Evolutionary conservation across 768 basidiomycete genomes (phyloP), one percentile per base, ranked within the genome.

Genomic region (Russula sp.): DNA sequence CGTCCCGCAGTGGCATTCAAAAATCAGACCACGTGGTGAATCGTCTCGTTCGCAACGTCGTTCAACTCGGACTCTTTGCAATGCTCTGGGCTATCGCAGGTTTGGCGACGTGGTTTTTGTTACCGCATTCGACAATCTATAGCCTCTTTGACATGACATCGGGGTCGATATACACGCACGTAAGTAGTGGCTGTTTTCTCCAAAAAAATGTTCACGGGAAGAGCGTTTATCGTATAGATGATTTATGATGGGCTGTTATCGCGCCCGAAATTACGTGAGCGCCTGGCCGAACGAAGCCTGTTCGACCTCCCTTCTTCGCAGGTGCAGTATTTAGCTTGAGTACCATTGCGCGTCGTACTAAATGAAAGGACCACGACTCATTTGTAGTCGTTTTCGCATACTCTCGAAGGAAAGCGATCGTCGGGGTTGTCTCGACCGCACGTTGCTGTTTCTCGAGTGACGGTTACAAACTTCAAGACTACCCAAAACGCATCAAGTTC

Each of bases 81-180:
- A 40, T n/a, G 34, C 5, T 44, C 27, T 59, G 58, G 58, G 4
- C 58, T 1, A 1, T 59, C 2, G 58, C 58, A 6, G 49, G 1
- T 16, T 44, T 59, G 34, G 58, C 11, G 16, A 50, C 57, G 16
- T 58, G 31, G 9, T 50, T 50, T n/a, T 31, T 58, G 8, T n/a
- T 58, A 14, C 58, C 58, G 10, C 6, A 6, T 8, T 31, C 22
- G 18, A 34, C 31, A 2, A 2, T 52, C 4, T 51, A 51, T 42
- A n/a, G 31, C 0, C 3, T 59, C 7, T 59, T 59, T 52, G 58
- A 50, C 13, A 20, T 22, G 27, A 51, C 58, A 51, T 50, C 50
- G 22, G 58, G 58, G 31, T 51, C 50, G n/a, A 59, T 59, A 32
- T 59, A 59, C 50, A 59, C 58, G 3, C 58, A 59, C 49, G 58